Conservation (phyloP, 805 yeast genomes). For the Yarrowia sp. region DNA sequence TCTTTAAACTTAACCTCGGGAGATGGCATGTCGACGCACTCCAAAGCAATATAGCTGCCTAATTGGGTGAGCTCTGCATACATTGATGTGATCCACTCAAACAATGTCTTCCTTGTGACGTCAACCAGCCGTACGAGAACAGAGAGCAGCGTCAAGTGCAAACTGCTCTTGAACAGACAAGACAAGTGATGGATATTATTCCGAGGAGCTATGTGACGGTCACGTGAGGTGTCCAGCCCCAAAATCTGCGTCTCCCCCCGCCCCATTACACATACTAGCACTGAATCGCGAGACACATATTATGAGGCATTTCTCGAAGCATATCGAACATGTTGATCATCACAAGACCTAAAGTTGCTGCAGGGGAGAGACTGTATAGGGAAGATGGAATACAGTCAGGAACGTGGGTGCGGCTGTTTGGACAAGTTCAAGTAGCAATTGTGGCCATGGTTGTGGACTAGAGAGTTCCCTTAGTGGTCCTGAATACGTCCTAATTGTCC, state of each 20-base stretch:
- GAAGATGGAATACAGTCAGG: not conserved
- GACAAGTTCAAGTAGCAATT: not conserved
- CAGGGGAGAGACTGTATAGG: conserved; percentile 15
- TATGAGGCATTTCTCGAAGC: conserved; percentile 23
- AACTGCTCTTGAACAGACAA: not conserved
- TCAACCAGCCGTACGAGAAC: not conserved
- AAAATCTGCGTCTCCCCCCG: too few species aligned
- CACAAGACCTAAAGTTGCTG: conserved; percentile 20
- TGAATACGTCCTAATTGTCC: too few species aligned
- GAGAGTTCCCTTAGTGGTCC: too few species aligned
- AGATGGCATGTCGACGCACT: conserved; percentile 24
- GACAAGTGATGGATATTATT: not conserved
- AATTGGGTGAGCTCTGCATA: conserved; percentile 10
- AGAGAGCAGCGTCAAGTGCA: too few species aligned
- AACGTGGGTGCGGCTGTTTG: not conserved
- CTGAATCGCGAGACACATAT: too few species aligned
- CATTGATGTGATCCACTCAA: conserved; percentile 24
- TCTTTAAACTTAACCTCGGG: not conserved
- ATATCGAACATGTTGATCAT: conserved; percentile 15
- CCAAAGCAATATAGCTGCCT: conserved; percentile 25
- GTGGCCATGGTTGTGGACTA: too few species aligned
- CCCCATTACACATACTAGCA: too few species aligned
- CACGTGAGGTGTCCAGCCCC: not conserved
- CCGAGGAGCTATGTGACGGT: not conserved
- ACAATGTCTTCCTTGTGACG: conserved; percentile 12